Evolutionary conservation across 2,329 filamentous ascomycete genomes (phyloP).

Genomic region (Hypoxylon sp.): DNA sequence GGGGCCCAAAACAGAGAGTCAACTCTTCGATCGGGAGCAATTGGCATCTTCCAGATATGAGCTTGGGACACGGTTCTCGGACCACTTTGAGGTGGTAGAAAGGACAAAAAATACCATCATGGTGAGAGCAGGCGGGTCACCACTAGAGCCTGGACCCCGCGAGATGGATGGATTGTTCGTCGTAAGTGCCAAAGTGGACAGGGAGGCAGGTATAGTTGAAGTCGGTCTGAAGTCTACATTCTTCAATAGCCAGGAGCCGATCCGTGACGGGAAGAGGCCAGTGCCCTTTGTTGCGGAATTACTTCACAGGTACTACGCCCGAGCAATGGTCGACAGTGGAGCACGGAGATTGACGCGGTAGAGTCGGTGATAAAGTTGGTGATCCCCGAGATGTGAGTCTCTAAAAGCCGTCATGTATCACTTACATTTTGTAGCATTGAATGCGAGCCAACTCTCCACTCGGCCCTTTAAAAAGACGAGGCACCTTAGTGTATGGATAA

Average conservation of each 20-base stretch:
- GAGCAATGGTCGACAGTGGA: conserved; percentile 42
- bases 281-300: conserved; percentile 31
- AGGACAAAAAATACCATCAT: conserved; percentile 73
- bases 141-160: conserved; percentile 68
- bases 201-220: conserved; percentile 71
- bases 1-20: conserved; percentile 66
- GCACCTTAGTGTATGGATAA: not conserved
- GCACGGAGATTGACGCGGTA: conserved; percentile 26
- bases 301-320: conserved; percentile 42
- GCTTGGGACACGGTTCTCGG: conserved; percentile 74
- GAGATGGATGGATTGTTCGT: conserved; percentile 76
- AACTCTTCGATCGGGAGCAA: conserved; percentile 73
- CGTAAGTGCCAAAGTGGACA: conserved; percentile 73
- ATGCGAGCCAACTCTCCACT: not conserved
- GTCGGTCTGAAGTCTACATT: conserved; percentile 75
- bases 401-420: not conserved
- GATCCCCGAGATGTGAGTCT: conserved; percentile 1
- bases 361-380: conserved; percentile 12
- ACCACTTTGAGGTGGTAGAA: conserved; percentile 80
- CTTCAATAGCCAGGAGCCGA: conserved; percentile 61
- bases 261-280: conserved; percentile 34
- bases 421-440: not conserved
- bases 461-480: not conserved
- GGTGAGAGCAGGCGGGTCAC: conserved; percentile 76
- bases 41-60: conserved; percentile 71